phyloP scores from a whole-genome alignment of 164 flowering plant genomes.

The Dillenia suffruticosa region DNA sequence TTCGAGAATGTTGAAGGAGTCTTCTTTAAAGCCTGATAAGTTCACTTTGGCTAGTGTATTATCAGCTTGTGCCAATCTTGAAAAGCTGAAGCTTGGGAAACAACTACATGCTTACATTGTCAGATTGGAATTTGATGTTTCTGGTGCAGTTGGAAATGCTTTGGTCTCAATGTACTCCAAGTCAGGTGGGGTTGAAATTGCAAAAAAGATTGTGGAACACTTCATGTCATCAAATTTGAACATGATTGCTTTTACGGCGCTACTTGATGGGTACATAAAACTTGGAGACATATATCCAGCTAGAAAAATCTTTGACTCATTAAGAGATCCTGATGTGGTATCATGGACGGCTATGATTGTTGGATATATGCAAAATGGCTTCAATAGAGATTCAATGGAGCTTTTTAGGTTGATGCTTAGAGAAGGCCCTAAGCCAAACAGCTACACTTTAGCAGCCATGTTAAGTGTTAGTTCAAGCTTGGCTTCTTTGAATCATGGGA shows the following conservation, averaged over 20 bases:
- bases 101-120: constrained; percentile 50
- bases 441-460: constrained; percentile 66
- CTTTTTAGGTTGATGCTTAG: constrained; percentile 62
- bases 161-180: constrained; percentile 82
- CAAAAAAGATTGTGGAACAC: constrained; percentile 40
- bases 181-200: constrained; percentile 55
- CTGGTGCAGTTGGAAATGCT: constrained; percentile 63
- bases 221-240: constrained; percentile 32
- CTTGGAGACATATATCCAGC: constrained; percentile 70
- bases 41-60: constrained; percentile 49
- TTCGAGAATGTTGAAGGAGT: constrained; percentile 30
- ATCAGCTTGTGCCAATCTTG: constrained; percentile 60
- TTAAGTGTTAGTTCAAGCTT: constrained; percentile 65
- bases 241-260: constrained; percentile 62
- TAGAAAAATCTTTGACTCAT: constrained; percentile 55
- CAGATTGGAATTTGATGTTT: constrained; percentile 24
- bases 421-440: constrained; percentile 74
- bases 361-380: constrained; percentile 71
- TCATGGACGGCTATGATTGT: constrained; percentile 98
- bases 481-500: constrained; percentile 68
- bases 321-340: constrained; percentile 64
- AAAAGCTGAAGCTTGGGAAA: constrained; percentile 39
- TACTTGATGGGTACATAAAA: constrained; percentile 79
- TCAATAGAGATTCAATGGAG: constrained; percentile 50
- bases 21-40: constrained; percentile 42